Base-by-base conservation (phyloP, 306 rosid genomes). In the Biancaea sappan region DNA sequence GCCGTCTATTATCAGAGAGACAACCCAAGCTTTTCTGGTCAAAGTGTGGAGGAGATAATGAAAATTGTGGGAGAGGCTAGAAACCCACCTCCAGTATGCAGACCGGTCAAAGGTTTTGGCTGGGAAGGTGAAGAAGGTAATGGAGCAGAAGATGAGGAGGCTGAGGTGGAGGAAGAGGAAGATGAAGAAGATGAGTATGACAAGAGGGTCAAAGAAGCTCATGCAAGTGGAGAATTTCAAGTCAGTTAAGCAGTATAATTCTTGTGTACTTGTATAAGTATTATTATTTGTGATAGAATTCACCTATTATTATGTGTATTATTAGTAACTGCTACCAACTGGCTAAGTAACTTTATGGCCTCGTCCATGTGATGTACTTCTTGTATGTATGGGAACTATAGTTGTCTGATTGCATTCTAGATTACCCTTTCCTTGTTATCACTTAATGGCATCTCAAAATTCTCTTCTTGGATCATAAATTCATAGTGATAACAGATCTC, bases 31-130 rank as follows among this genome's bases (percentile, higher is more conserved):
- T 90, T 86, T 65, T 85, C 85, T 53, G 76, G 84, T 16, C 96
- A 90, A 64, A 86, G 83, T 3, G 88, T 61, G 73, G 96, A 90
- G 0, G 91, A 88, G 56, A 81, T 90, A 47, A 90, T 86, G 96
- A 90, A 81, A 80, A 88, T 90, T 43, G 91, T 90, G 26, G 90
- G 82, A 75, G 96, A 90, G 80, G 96, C 96, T 5, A 90, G 90
- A 79, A 86, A 69, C 53, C 90, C 87, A 0, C 91, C 88, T 73
- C 91, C 93, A 29, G 67, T 85, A 8, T 86, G 91, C 4, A 84
- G 72, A 68, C 73, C 82, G 14, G 44, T 88, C 69, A 77, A 72
- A 57, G 91, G 91, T 43, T 90, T 88, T 48, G 76, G 90, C 38
- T 88, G 91, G 91, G 96, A 87, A 50, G 74, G 80, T 1, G 88